phyloP scores from a whole-genome alignment of 176 grass and related monocot genomes.

The Zea luxurians region DNA sequence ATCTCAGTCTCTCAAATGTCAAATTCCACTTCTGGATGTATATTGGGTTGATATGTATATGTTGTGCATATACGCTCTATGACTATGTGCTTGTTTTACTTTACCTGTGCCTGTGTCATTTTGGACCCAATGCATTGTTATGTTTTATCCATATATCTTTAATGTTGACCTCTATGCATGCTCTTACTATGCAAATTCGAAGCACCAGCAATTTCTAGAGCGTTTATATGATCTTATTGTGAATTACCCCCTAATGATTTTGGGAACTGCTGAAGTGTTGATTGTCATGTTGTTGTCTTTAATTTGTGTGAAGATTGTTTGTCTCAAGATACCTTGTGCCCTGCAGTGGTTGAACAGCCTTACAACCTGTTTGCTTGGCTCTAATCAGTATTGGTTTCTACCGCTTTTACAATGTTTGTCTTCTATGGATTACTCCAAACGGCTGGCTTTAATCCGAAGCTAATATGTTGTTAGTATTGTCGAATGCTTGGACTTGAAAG shows the following conservation, averaged over 20 bases:
- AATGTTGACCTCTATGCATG: slow-evolving; percentile 12
- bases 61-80: not conserved
- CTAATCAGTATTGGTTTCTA: too few species aligned
- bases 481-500: not conserved
- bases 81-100: not conserved
- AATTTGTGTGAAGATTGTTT: slow-evolving; percentile 17
- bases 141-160: not conserved
- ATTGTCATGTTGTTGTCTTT: slow-evolving; percentile 68
- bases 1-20: not conserved
- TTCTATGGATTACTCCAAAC: too few species aligned
- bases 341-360: not conserved
- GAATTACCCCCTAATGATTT: slow-evolving; percentile 90
- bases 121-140: not conserved
- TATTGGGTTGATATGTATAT: not conserved
- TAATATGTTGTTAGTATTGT: not conserved
- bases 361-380: too few species aligned
- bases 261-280: slow-evolving; percentile 63
- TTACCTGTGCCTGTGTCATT: not conserved
- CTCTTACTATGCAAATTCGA: slow-evolving; percentile 52
- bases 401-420: too few species aligned
- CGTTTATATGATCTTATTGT: slow-evolving; percentile 56
- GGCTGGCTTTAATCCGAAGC: too few species aligned
- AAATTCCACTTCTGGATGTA: slow-evolving; percentile 13
- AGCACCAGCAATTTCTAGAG: slow-evolving; percentile 85
- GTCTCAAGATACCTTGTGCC: not conserved